Evolutionary conservation across 2,329 filamentous ascomycete species (phyloP).

Genomic region (Corniculantispora saksenae): DNA sequence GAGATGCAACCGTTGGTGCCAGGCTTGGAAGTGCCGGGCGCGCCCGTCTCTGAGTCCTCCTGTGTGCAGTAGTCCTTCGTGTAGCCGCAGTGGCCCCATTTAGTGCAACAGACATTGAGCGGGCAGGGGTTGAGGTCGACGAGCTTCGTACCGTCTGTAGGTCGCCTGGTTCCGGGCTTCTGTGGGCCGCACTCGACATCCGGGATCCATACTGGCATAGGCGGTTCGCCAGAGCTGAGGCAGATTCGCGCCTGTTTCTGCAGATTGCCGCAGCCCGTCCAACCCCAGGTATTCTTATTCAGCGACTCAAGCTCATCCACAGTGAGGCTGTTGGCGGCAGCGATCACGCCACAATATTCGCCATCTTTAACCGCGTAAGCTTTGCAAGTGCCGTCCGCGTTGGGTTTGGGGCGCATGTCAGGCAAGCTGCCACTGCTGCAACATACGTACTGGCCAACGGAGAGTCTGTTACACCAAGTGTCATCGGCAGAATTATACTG

Average conservation of each 20-base stretch:
- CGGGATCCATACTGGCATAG: conserved; percentile 29
- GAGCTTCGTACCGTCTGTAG: conserved; percentile 19
- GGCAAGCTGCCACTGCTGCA: conserved; percentile 38
- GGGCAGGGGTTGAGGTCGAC: conserved; percentile 32
- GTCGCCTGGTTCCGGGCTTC: conserved; percentile 24
- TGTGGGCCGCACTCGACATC: conserved; percentile 34
- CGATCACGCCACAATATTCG: conserved; percentile 36
- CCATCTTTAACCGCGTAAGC: conserved; percentile 32
- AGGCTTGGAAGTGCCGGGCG: conserved; percentile 38
- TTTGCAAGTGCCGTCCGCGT: conserved; percentile 37
- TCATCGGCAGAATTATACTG: too few relatives aligned
- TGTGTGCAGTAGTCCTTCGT: conserved; percentile 41
- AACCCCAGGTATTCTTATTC: conserved; percentile 30
- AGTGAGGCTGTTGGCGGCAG: conserved; percentile 14
- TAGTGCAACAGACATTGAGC: conserved; percentile 34
- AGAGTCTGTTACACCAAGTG: too few relatives aligned
- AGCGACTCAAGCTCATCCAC: not conserved
- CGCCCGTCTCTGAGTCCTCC: conserved; percentile 32
- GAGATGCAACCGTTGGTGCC: too few relatives aligned
- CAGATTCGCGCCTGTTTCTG: conserved; percentile 26
- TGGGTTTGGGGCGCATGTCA: conserved; percentile 33
- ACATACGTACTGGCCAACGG: conserved; percentile 33
- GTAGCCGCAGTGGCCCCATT: conserved; percentile 46
- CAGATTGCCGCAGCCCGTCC: conserved; percentile 27
- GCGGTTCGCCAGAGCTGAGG: conserved; percentile 30